phyloP scores from a whole-genome alignment of 2,329 filamentous ascomycete genomes.

The Colletotrichum tofieldiae region DNA sequence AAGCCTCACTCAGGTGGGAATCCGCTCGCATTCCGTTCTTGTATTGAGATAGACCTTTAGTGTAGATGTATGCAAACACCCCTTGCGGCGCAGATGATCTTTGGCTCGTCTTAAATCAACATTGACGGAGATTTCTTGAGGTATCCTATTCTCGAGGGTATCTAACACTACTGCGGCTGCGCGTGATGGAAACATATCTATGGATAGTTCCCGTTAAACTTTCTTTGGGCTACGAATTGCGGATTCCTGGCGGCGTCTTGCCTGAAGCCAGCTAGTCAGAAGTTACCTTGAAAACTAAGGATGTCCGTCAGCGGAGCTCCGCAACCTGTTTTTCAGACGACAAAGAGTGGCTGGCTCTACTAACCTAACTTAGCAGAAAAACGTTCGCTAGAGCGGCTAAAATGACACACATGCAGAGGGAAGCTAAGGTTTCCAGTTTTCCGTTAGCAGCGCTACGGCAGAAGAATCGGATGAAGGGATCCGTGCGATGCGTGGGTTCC shows the following conservation, averaged over 20 bases:
- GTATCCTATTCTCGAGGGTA: neutral
- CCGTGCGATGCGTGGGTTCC: neutral
- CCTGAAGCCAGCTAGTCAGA: neutral
- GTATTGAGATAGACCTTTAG: neutral
- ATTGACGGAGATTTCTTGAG: too few relatives aligned
- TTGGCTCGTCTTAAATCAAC: neutral
- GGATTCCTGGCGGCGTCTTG: neutral
- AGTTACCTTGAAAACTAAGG: neutral
- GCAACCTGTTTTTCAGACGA: neutral
- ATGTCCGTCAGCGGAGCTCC: neutral
- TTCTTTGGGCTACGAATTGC: neutral
- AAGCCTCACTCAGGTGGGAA: neutral
- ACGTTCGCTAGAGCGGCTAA: neutral
- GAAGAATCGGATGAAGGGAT: neutral
- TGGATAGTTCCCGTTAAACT: too few relatives aligned
- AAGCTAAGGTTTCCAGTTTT: neutral
- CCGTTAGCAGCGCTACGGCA: neutral
- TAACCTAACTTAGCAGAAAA: neutral
- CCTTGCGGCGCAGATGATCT: neutral
- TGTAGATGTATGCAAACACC: neutral
- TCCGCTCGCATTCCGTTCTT: neutral
- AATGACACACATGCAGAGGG: neutral
- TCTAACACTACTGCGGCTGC: neutral
- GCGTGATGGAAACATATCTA: too few relatives aligned
- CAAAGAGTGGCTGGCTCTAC: neutral